Conservation (phyloP, 2,329 filamentous ascomycete species). For the Hypoxylon sp. region DNA sequence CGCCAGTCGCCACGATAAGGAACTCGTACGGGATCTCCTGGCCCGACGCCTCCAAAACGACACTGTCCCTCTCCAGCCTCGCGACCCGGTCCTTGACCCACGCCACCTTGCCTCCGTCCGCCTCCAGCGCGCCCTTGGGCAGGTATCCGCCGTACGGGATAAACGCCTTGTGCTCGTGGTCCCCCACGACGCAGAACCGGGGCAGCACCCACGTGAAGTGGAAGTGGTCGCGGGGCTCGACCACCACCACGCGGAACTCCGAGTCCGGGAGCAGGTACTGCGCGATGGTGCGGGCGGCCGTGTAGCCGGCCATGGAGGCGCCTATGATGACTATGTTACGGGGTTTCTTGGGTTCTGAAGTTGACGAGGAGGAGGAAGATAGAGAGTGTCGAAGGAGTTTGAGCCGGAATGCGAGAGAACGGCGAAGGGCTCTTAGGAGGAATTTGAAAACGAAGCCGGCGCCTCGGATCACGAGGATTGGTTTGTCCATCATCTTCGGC, state of each 20-base stretch:
- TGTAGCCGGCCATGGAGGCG: conserved; percentile 65
- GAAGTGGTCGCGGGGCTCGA: conserved; percentile 69
- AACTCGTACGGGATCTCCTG: conserved; percentile 61
- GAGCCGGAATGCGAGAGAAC: conserved; percentile 29
- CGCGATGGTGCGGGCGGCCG: conserved; percentile 58
- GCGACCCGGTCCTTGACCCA: conserved; percentile 56
- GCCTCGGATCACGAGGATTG: conserved; percentile 30
- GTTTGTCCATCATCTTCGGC: conserved; percentile 32
- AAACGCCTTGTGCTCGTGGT: conserved; percentile 66
- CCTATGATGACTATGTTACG: conserved; percentile 65
- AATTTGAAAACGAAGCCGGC: conserved; percentile 25
- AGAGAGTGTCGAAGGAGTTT: conserved; percentile 27
- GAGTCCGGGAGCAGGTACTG: conserved; percentile 56
- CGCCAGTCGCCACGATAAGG: conserved; percentile 66
- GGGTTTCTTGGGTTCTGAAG: conserved; percentile 21
- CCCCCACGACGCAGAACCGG: conserved; percentile 63
- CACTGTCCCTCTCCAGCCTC: conserved; percentile 48
- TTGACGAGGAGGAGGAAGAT: conserved; percentile 15
- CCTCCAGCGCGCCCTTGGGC: conserved; percentile 41
- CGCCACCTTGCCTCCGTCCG: conserved; percentile 32
- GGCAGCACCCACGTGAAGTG: conserved; percentile 69
- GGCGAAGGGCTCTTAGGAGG: conserved; percentile 24
- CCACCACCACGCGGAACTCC: conserved; percentile 60
- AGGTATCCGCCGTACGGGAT: conserved; percentile 63
- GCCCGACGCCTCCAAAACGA: conserved; percentile 52